Evolutionary conservation across 495 filamentous ascomycete genomes (phyloP).

Genomic region (Penicillium coffeae): DNA sequence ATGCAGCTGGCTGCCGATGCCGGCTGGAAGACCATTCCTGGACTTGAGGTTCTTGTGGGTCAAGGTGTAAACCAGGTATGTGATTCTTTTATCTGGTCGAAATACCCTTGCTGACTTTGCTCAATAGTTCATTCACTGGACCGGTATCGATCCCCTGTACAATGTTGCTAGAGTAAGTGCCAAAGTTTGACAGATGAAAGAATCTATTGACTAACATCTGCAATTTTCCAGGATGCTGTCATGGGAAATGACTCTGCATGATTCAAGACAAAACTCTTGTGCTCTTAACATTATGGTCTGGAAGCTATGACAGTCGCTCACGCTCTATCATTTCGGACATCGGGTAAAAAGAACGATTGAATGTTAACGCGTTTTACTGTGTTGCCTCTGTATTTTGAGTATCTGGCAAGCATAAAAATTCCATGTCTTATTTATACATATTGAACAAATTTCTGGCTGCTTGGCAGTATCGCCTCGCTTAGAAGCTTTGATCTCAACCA

Average conservation of each 20-base stretch:
- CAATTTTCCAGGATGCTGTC: slow-evolving; percentile 21
- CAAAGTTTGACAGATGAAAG: background rate
- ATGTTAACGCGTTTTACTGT: background rate
- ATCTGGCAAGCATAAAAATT: background rate
- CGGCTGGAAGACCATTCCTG: slow-evolving; percentile 84
- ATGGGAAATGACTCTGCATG: slow-evolving; percentile 22
- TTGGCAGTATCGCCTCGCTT: too few relatives aligned
- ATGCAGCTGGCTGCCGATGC: slow-evolving; percentile 78
- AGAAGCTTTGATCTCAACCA: too few relatives aligned
- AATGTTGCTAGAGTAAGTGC: slow-evolving; percentile 52
- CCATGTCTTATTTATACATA: too few relatives aligned
- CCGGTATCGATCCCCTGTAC: slow-evolving; percentile 68
- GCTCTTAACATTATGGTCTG: background rate
- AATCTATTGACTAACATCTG: slow-evolving; percentile 2
- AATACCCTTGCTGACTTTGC: slow-evolving; percentile 14
- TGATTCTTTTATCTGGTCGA: background rate
- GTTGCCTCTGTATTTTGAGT: background rate
- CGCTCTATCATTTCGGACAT: background rate
- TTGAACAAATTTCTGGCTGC: too few relatives aligned
- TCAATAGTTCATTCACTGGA: slow-evolving; percentile 69
- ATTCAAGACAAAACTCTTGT: background rate
- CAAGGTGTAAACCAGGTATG: slow-evolving; percentile 73
- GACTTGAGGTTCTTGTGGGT: slow-evolving; percentile 83
- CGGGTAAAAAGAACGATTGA: background rate
- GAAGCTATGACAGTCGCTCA: background rate